Base-by-base conservation (phyloP, 2,329 filamentous ascomycete genomes). In the Plectosphaerella sp. region DNA sequence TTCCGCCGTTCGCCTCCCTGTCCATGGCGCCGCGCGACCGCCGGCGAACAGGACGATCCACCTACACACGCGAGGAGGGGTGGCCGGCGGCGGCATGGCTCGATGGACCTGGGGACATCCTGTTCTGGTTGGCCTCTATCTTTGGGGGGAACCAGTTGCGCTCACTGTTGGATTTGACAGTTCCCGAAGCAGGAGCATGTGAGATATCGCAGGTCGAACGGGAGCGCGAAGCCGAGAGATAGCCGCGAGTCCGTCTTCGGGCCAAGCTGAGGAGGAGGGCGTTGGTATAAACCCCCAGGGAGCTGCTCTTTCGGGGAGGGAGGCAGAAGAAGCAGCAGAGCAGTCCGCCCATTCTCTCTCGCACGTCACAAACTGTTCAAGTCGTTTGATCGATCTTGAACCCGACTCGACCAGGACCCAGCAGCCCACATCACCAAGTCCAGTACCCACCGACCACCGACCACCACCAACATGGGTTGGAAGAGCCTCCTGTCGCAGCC, bases 401-500 rank as follows among this genome's bases (percentile, higher is more conserved):
- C 22, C 22, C 22, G 22, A 22, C 22, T 22, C 22, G 22, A 15
- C 3, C 37, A 9, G 11, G 11, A 37, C 35, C 35, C 11, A 37
- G 18, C 41, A 20, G 18, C 41, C 18, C 36, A 48, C 35, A 22
- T 8, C 47, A 48, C 47, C 33, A 37, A 7, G 6, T 9, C 37
- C 9, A 47, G 22, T 16, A 24, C 5, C 18, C 41, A 22, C 16
- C 18, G 10, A 46, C n/a, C 45, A 28, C 43, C 24, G 11, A n/a
- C n/a, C n/a, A n/a, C 28, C 20, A 5, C 20, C 48, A 45, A 10
- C 48, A 57, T 56, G 55, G 54, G 53, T 47, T 57, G 55, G 55
- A 57, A 57, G 42, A 47, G 45, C 10, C 18, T 53, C 37, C 52
- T 56, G 48, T 18, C 54, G 25, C 51, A 54, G 37, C 51, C 51